Evolutionary conservation across 192 early-diverging fungal species (phyloP), one percentile per base, ranked within the genome.

Genomic region (Phycomyces nitens): DNA sequence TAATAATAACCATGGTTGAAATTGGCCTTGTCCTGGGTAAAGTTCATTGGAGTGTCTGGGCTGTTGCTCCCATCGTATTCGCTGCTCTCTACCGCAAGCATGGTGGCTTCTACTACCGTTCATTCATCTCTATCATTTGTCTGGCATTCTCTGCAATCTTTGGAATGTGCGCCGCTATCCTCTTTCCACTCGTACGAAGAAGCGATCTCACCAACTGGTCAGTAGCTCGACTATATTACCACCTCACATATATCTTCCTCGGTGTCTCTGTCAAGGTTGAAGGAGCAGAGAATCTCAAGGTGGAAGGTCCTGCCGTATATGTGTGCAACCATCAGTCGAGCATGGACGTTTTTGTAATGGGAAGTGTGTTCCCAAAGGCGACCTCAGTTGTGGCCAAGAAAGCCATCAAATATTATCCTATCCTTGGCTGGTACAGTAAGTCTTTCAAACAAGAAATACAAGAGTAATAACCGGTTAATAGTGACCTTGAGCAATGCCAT

Each of bases 241-340:
- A 66, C 24, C 52, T 88, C n/a, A 77, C 77, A 3, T 69, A 82
- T 26, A 68, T 68, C 24, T 62, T 86, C 20, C 77, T 83, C 40
- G 88, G 85, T 26, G 66, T 94, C 59, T 69, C 78, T 0, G 81
- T 82, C 53, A 80, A 76, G 34, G 72, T 92, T 12, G 81, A 84
- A 27, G 82, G 83, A 18, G 76, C 81, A 58, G 82, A 87, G 51
- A 73, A 88, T 57, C 58, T 89, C 47, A 67, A 80, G n/a, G 72
- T 64, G 11, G 15, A 26, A 5, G 53, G 74, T 5, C 89, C 92
- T 6, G 84, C 83, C 47, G 77, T 94, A 16, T 77, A 85, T 29
- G 80, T 94, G n/a, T 85, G 84, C 56, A 96, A 96, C 73, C 94
- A 96, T 71, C 94, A 96, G 65, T 86, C 83, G 54, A 80, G 84